phyloP scores from a whole-genome alignment of 2,329 filamentous ascomycete species.

The Verticillium zaregamsianum region DNA sequence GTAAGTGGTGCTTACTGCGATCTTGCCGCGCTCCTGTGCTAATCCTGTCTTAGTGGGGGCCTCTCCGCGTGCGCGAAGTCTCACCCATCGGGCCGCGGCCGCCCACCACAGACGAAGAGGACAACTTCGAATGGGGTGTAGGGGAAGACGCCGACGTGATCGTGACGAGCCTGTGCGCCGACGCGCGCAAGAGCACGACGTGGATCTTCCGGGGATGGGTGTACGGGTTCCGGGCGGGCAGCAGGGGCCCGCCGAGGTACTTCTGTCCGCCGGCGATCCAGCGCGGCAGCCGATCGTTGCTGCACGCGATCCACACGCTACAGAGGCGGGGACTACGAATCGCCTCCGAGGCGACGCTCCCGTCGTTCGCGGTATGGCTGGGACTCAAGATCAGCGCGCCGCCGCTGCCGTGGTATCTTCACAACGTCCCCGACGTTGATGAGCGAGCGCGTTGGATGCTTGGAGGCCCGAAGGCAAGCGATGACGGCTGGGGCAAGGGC shows the following conservation, averaged over 20 bases:
- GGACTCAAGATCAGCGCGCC: conserved; percentile 32
- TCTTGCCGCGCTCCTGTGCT: neutral
- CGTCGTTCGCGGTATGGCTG: conserved; percentile 31
- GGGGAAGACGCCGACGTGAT: conserved; percentile 28
- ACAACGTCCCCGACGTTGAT: conserved; percentile 15
- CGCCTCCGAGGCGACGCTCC: conserved; percentile 29
- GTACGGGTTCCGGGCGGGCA: conserved; percentile 18
- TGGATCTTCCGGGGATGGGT: conserved; percentile 30
- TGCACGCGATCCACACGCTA: conserved; percentile 26
- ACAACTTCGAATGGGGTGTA: conserved; percentile 26
- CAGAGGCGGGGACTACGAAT: conserved; percentile 24
- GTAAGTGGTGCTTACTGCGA: conserved; percentile 1
- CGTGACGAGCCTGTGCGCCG: conserved; percentile 23
- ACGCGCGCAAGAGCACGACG: conserved; percentile 16
- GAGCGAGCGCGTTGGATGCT: conserved; percentile 12
- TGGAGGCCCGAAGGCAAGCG: conserved; percentile 44
- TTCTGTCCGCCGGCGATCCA: conserved; percentile 31
- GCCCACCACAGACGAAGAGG: conserved; percentile 16
- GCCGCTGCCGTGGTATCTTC: conserved; percentile 28
- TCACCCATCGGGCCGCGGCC: conserved; percentile 24
- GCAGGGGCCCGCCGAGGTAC: conserved; percentile 21
- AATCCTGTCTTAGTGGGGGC: conserved; percentile 19
- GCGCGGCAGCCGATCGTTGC: conserved; percentile 23
- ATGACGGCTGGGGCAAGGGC: conserved; percentile 53
- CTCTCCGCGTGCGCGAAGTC: conserved; percentile 21